Evolutionary conservation across 208 protist genomes (phyloP).

Genomic region (Herpetomonas tarakana): DNA sequence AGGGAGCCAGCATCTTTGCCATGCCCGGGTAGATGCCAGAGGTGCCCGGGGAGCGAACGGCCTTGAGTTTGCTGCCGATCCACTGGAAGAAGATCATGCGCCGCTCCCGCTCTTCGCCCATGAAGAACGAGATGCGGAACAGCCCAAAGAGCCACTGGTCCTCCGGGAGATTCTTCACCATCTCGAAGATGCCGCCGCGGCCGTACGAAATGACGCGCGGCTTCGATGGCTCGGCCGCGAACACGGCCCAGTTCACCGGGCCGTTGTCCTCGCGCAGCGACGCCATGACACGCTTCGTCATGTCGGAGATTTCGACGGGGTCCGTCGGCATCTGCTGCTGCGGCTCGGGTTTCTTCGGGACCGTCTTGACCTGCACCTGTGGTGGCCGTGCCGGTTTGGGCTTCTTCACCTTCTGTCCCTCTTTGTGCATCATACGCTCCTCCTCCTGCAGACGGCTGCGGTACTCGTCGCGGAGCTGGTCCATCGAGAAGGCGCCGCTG

Average conservation of each 20-base stretch:
- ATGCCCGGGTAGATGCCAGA: constrained; percentile 56
- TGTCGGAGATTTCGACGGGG: constrained; percentile 18
- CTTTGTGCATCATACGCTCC: constrained; percentile 54
- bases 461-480: constrained; percentile 76
- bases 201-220: constrained; percentile 51
- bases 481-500: constrained; percentile 69
- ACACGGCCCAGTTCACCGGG: constrained; percentile 78
- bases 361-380: constrained; percentile 14
- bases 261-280: constrained; percentile 63
- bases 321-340: constrained; percentile 7
- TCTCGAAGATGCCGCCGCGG: constrained; percentile 68
- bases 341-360: constrained; percentile 7
- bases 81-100: constrained; percentile 83
- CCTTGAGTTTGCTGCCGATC: constrained; percentile 65
- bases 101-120: constrained; percentile 25
- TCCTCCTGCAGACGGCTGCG: constrained; percentile 48
- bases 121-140: constrained; percentile 69
- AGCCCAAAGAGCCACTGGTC: constrained; percentile 79
- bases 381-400: constrained; percentile 7
- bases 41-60: constrained; percentile 24
- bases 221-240: constrained; percentile 45
- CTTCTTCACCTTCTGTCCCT: constrained; percentile 18
- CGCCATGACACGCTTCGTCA: constrained; percentile 40
- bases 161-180: constrained; percentile 67
- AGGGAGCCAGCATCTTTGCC: constrained; percentile 54